phyloP scores from a whole-genome alignment of 192 early-diverging fungal species.

The Spizellomyces punctatus region DNA sequence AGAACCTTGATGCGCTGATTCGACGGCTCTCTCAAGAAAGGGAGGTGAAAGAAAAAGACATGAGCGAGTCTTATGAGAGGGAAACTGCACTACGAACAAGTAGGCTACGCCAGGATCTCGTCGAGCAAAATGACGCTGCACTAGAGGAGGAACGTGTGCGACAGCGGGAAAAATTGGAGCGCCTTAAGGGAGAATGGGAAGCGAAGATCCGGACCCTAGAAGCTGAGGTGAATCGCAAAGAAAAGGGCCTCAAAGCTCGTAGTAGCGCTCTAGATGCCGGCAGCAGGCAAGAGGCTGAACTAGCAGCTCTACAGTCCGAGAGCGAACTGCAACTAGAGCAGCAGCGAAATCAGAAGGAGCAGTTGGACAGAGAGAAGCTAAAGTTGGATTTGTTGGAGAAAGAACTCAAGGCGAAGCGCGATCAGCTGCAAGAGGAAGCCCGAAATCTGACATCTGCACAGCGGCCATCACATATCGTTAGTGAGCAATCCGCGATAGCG shows the following conservation, averaged over 20 bases:
- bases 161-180: too few relatives aligned
- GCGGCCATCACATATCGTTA: not conserved
- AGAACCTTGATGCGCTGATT: not conserved
- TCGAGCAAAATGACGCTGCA: not conserved
- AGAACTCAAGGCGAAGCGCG: constrained; percentile 7
- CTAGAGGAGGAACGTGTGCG: not conserved
- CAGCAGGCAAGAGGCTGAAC: not conserved
- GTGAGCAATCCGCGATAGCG: not conserved
- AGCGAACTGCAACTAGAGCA: not conserved
- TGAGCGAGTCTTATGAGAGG: not conserved
- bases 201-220: constrained; percentile 6
- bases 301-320: constrained; percentile 1
- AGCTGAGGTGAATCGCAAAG: constrained; percentile 20
- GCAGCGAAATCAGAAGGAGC: constrained; percentile 12
- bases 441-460: not conserved
- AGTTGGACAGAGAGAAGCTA: constrained; percentile 19
- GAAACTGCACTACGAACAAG: constrained; percentile 9
- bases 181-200: not conserved
- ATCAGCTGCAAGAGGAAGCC: constrained; percentile 1
- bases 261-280: not conserved
- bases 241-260: constrained; percentile 9
- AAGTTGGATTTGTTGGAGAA: constrained; percentile 14
- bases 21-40: not conserved
- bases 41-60: constrained; percentile 4
- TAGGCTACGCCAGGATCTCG: constrained; percentile 3